Evolutionary conservation across 108 stramenopile genomes (phyloP).

Genomic region (Mayamaea pseudoterrestris): DNA sequence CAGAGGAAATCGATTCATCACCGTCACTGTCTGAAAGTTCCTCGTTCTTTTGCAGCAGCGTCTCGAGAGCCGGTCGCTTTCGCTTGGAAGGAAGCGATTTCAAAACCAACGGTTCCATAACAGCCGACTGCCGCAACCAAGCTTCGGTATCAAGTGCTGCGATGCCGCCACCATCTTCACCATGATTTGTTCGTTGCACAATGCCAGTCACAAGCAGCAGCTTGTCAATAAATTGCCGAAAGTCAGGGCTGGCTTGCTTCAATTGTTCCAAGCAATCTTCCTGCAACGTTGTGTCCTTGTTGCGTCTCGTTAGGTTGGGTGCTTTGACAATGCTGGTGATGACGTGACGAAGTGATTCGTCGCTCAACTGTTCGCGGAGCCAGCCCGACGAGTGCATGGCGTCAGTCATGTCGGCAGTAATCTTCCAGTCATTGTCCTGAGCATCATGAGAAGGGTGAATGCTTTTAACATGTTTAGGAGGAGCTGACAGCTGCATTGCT

Average conservation of each 20-base stretch:
- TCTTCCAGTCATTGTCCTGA: conserved; percentile 59
- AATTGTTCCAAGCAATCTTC: conserved; percentile 18
- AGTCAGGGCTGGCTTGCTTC: conserved; percentile 35
- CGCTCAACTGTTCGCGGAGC: conserved; percentile 53
- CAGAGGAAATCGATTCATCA: not conserved
- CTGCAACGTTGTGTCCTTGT: conserved; percentile 4
- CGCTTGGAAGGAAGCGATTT: not conserved
- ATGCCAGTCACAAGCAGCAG: conserved; percentile 50
- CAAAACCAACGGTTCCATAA: not conserved
- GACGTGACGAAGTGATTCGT: conserved; percentile 49
- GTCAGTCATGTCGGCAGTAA: conserved; percentile 59
- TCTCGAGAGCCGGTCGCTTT: not conserved
- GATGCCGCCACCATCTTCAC: not conserved
- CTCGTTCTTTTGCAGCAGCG: not conserved
- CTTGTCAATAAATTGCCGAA: conserved; percentile 52
- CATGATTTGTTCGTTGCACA: conserved; percentile 23
- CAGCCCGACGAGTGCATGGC: conserved; percentile 37
- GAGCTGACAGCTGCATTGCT: conserved; percentile 19
- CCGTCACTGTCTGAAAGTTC: not conserved
- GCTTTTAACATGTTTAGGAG: too few species aligned
- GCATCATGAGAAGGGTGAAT: too few species aligned
- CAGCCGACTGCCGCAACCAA: not conserved
- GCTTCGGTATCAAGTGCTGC: not conserved
- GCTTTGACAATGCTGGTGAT: conserved; percentile 29
- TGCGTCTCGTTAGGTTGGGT: not conserved